Percentiles rank a stretch among this genome's conserved stretches.
Conservation (phyloP, 192 early-diverging fungal genomes). For the Coemansia erecta region DNA sequence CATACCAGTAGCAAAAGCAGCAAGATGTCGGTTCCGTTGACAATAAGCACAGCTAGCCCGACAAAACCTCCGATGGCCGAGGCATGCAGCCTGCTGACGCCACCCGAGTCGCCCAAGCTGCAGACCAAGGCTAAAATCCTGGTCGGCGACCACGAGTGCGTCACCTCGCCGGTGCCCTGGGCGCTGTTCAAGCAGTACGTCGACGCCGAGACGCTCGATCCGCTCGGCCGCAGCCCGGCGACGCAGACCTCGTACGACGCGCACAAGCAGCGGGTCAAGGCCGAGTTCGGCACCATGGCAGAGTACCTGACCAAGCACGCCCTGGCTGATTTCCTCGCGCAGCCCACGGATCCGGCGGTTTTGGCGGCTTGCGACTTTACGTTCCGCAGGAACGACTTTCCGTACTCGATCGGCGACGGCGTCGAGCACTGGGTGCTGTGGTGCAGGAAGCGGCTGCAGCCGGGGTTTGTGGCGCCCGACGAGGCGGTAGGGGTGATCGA, state of each 20-base stretch:
- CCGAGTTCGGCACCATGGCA: slow-evolving; percentile 32
- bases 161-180: slow-evolving; percentile 24
- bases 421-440: slow-evolving; percentile 54
- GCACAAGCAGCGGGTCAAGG: slow-evolving; percentile 4
- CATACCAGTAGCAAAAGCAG: too few relatives aligned
- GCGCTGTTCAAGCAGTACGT: slow-evolving; percentile 23
- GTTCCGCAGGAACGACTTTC: slow-evolving; percentile 42
- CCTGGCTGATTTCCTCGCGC: slow-evolving; percentile 30
- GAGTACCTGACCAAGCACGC: slow-evolving; percentile 25
- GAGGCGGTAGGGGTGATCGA: slow-evolving; percentile 20
- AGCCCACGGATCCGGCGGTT: slow-evolving; percentile 9
- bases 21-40: background rate
- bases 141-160: slow-evolving; percentile 15
- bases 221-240: slow-evolving; percentile 40
- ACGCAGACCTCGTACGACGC: slow-evolving; percentile 29
- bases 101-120: slow-evolving; percentile 34
- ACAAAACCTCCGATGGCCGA: background rate
- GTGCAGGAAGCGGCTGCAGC: slow-evolving; percentile 30
- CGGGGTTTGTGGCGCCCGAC: slow-evolving; percentile 25
- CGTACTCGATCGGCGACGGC: slow-evolving; percentile 25
- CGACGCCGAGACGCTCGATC: slow-evolving; percentile 25
- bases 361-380: slow-evolving; percentile 17
- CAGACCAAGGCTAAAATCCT: slow-evolving; percentile 8
- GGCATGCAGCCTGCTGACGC: slow-evolving; percentile 22
- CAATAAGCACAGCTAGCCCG: background rate